These are phyloP conservation scores for Pseudopediastrum boryanum DNA, from an alignment of 139 green algal species.

Conservation along the genomic window DNA sequence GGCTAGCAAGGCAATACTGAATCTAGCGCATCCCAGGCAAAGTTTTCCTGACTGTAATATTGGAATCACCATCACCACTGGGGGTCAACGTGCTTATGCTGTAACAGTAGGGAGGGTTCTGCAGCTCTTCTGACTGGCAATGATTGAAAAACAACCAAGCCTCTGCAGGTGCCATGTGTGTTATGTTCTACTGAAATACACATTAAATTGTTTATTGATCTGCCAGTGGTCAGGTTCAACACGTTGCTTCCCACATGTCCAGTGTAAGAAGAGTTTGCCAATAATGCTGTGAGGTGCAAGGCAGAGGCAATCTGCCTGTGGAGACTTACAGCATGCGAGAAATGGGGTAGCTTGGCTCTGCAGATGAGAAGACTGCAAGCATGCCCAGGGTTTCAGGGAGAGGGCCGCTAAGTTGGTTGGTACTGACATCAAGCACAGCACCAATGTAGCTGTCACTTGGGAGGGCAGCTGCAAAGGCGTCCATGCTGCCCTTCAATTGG, in stretches of 20 bases:
- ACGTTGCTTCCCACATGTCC: not conserved
- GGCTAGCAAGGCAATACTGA: too few species aligned
- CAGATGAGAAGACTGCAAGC: constrained; percentile 12
- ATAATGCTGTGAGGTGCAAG: not conserved
- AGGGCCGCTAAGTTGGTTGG: constrained; percentile 18
- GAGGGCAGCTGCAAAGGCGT: constrained; percentile 10
- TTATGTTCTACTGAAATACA: not conserved
- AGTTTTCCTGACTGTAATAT: not conserved
- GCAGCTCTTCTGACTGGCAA: not conserved
- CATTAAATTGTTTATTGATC: not conserved
- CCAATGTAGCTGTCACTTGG: not conserved
- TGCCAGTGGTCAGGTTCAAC: too few species aligned
- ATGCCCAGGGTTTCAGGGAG: constrained; percentile 3
- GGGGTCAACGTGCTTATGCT: constrained; percentile 20
- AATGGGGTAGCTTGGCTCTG: constrained; percentile 7
- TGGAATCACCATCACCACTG: not conserved
- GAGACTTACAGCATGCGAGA: constrained; percentile 24
- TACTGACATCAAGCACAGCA: constrained; percentile 30
- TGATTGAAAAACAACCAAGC: too few species aligned
- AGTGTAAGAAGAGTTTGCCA: not conserved
- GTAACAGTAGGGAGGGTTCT: not conserved
- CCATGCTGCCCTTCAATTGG: constrained; percentile 3
- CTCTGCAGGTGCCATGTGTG: too few species aligned
- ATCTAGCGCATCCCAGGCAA: too few species aligned
- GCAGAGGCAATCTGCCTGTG: not conserved